phyloP scores from a whole-genome alignment of 495 filamentous ascomycete genomes.

The Cercophora scortea region DNA sequence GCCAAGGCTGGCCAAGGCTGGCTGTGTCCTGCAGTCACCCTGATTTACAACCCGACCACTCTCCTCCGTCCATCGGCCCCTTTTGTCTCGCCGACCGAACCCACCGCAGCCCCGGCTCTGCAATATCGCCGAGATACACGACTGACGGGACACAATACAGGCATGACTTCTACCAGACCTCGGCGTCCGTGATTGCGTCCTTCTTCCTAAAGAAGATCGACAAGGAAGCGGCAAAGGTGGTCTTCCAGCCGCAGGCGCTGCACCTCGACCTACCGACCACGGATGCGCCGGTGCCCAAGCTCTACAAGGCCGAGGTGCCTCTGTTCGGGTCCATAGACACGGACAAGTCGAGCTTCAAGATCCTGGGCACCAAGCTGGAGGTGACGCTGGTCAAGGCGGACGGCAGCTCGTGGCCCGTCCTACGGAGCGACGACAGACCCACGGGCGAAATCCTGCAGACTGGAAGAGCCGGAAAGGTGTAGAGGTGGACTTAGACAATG shows the following conservation, averaged over 20 bases:
- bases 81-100: constrained; percentile 1
- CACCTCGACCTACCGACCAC: constrained; percentile 74
- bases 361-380: constrained; percentile 94
- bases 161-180: constrained; percentile 93
- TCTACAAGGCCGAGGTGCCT: constrained; percentile 64
- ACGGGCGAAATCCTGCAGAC: constrained; percentile 78
- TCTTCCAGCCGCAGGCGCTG: constrained; percentile 52
- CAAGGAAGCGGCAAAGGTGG: constrained; percentile 63
- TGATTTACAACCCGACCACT: not conserved
- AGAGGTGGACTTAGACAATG: constrained; percentile 9
- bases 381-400: constrained; percentile 76
- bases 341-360: constrained; percentile 66
- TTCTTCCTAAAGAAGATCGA: constrained; percentile 97
- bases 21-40: constrained; percentile 19
- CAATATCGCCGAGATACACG: not conserved
- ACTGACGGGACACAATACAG: constrained; percentile 33
- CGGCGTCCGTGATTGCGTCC: constrained; percentile 74
- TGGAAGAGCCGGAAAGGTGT: constrained; percentile 66
- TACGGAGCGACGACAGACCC: constrained; percentile 72
- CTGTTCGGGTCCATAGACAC: constrained; percentile 72
- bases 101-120: not conserved
- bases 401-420: constrained; percentile 78
- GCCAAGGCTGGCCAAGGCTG: constrained; percentile 24
- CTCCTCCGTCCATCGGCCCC: constrained; percentile 1
- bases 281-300: constrained; percentile 61